These are phyloP conservation scores for Naganishia onofrii DNA, from an alignment of 768 basidiomycete genomes.

Conservation along the genomic window DNA sequence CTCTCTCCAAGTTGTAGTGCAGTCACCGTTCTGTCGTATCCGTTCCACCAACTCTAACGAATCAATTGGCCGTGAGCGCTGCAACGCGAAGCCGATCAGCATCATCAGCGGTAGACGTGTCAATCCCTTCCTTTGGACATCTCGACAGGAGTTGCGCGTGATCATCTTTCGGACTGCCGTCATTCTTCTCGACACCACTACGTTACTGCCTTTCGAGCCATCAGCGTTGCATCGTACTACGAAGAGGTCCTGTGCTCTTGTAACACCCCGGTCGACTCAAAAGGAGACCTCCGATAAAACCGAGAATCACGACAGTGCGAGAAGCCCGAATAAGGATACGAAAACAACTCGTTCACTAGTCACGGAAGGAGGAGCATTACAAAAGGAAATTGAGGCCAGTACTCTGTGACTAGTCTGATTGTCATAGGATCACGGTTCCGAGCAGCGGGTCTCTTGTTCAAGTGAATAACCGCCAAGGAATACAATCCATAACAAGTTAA, in stretches of 20 bases:
- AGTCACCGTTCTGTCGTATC: not conserved
- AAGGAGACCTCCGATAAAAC: not conserved
- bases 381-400: not conserved
- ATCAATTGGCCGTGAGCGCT: not conserved
- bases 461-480: not conserved
- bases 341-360: not conserved
- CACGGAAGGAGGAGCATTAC: not conserved
- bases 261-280: not conserved
- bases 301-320: not conserved
- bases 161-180: not conserved
- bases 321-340: not conserved
- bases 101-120: not conserved
- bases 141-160: slow-evolving; percentile 1
- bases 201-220: not conserved
- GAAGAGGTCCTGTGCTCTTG: not conserved
- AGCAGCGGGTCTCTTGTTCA: not conserved
- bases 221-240: not conserved
- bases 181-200: not conserved
- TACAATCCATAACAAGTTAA: not conserved
- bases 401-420: not conserved
- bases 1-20: not conserved
- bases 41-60: not conserved
- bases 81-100: not conserved
- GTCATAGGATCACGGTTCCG: not conserved
- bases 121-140: not conserved